These are phyloP conservation scores for Clitoria ternatea DNA, from an alignment of 306 rosid genomes.

Conservation along the genomic window DNA sequence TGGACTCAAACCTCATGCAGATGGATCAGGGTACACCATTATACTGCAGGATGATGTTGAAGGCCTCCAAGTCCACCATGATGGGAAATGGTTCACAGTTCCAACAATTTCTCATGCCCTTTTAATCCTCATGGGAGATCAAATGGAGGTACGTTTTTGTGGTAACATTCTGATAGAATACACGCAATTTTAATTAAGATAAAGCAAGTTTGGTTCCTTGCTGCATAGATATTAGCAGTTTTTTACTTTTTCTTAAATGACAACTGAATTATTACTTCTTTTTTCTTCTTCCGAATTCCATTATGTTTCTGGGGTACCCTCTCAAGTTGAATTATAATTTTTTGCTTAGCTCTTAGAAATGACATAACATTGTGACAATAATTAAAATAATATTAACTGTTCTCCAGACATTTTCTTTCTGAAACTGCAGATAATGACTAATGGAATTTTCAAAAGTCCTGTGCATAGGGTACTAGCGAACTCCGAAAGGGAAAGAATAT, in stretches of 20 bases:
- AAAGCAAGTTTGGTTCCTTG: not conserved
- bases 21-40: conserved; percentile 19
- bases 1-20: conserved; percentile 28
- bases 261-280: not conserved
- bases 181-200: not conserved
- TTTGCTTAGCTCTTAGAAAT: not conserved
- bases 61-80: conserved; percentile 25
- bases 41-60: conserved; percentile 27
- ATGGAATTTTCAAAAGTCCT: conserved; percentile 47
- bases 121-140: conserved; percentile 39
- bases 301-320: not conserved
- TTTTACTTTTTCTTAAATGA: too few relatives aligned
- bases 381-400: not conserved
- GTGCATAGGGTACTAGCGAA: conserved; percentile 47
- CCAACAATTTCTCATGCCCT: conserved; percentile 38
- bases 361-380: too few relatives aligned
- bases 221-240: too few relatives aligned
- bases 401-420: not conserved
- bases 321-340: not conserved
- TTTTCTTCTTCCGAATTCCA: not conserved
- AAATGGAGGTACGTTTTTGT: conserved; percentile 28
- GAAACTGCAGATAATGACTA: conserved; percentile 42
- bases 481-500: conserved; percentile 39
- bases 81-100: conserved; percentile 32
- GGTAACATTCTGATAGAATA: not conserved